Evolutionary conservation across 495 filamentous ascomycete genomes (phyloP).

Genomic region (Aspergillus sparsus): DNA sequence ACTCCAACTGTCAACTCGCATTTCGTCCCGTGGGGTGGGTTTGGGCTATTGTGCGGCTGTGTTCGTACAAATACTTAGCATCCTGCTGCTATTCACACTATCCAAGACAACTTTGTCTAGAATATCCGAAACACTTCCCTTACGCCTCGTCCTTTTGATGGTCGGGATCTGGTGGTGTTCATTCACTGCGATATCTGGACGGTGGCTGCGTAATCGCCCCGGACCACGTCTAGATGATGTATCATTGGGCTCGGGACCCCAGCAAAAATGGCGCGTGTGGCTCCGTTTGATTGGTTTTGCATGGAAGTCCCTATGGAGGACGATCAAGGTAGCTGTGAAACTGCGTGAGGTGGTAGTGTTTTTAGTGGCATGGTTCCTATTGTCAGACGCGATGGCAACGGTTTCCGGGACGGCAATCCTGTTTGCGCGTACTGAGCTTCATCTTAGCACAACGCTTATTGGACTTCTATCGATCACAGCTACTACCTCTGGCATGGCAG

Average conservation of each 20-base stretch:
- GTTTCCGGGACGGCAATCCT: conserved; percentile 89
- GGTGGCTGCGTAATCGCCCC: conserved; percentile 80
- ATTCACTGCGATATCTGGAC: conserved; percentile 79
- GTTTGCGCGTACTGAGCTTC: conserved; percentile 83
- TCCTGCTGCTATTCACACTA: conserved; percentile 64
- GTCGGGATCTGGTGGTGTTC: conserved; percentile 87
- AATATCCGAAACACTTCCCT: conserved; percentile 43
- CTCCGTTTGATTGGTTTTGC: conserved; percentile 65
- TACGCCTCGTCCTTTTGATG: conserved; percentile 74
- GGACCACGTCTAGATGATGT: conserved; percentile 64
- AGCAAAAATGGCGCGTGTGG: conserved; percentile 36
- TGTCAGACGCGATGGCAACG: conserved; percentile 86
- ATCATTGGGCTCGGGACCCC: conserved; percentile 16
- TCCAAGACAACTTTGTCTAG: conserved; percentile 59
- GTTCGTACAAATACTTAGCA: conserved; percentile 72
- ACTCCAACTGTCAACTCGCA: conserved; percentile 71
- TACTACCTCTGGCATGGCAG: conserved; percentile 73
- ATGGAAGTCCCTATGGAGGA: conserved; percentile 78
- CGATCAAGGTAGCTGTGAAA: conserved; percentile 69
- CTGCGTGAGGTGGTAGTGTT: conserved; percentile 82
- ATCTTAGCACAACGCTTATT: conserved; percentile 73
- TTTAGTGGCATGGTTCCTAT: conserved; percentile 82
- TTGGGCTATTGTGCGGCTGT: conserved; percentile 78
- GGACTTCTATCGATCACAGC: conserved; percentile 83
- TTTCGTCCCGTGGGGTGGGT: conserved; percentile 79